Evolutionary conservation across 306 rosid species (phyloP), one percentile per base, ranked within the genome.

Genomic region (Vigna mungo): DNA sequence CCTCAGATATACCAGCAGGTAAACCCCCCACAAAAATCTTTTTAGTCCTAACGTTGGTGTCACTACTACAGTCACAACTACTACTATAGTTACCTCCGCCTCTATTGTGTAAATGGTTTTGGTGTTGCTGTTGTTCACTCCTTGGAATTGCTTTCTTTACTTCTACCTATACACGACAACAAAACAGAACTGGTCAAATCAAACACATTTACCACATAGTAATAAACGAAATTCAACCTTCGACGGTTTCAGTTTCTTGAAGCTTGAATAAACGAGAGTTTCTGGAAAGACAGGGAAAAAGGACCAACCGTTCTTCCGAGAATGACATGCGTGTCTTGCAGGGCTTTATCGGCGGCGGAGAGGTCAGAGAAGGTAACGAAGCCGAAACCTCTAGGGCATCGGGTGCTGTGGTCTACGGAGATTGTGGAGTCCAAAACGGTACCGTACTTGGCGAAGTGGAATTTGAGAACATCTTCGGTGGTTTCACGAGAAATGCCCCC

Each of bases 11-110:
- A 83, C 78, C 74, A 61, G 93, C 88, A 11, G 95, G 86, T 51
- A 93, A 82, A 21, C 97, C 98, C 15, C 98, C 98, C 0, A 93
- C 98, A 58, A 93, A 93, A 43, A 93, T 86, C 92, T 93, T 93
- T 65, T 82, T 91, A 12, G 95, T 88, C 73, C 87, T 85, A 84
- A 80, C 34, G 32, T 67, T 79, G 36, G 53, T 72, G 60, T 80
- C 78, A 72, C 46, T 72, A 54, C 71, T 71, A 83, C 63, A 66
- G 61, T 88, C 92, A 66, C 60, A 58, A 49, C 74, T 79, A 83
- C 72, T 61, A 7, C 1, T 60, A 76, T 55, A 81, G 78, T 47
- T 81, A 85, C 72, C 76, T 49, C 67, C 63, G 63, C 84, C 85
- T 63, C 72, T 84, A 76, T 34, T 85, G 70, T 71, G 94, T 12